Evolutionary conservation across 1,139 yeast species (phyloP).

Genomic region (Suhomyces chickasaworum): DNA sequence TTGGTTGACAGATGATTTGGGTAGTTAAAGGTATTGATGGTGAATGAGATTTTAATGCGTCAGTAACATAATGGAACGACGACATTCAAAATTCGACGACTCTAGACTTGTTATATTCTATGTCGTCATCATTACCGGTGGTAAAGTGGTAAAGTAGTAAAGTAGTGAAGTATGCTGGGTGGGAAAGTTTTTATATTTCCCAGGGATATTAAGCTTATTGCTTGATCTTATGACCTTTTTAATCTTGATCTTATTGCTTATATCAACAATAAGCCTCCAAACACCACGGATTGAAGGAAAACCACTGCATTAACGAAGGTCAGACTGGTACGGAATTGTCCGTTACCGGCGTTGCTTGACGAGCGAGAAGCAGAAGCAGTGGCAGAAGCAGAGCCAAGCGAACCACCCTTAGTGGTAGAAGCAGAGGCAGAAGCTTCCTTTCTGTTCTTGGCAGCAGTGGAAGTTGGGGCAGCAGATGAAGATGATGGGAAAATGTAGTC

Average conservation of each 20-base stretch:
- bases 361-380: constrained; percentile 15
- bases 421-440: constrained; percentile 13
- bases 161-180: neutral
- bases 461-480: constrained; percentile 14
- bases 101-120: too few relatives aligned
- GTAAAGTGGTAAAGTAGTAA: too few relatives aligned
- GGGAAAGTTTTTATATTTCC: neutral
- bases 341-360: constrained; percentile 16
- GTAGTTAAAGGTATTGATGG: neutral
- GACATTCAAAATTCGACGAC: neutral
- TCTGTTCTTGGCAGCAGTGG: constrained; percentile 11
- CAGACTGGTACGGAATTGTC: constrained; percentile 12
- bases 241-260: too few relatives aligned
- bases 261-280: constrained; percentile 26
- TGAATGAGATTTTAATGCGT: too few relatives aligned
- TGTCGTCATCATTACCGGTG: neutral
- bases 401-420: constrained; percentile 11
- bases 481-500: constrained; percentile 36
- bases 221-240: neutral
- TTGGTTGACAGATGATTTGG: neutral
- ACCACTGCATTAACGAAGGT: constrained; percentile 20
- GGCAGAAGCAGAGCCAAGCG: constrained; percentile 10
- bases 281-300: constrained; percentile 22
- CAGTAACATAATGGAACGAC: neutral
- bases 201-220: neutral